A percentile compares a stretch with the other conserved stretches of the same genome.
Conservation (phyloP, 495 filamentous ascomycete genomes). For the Xylaria intraflava region DNA sequence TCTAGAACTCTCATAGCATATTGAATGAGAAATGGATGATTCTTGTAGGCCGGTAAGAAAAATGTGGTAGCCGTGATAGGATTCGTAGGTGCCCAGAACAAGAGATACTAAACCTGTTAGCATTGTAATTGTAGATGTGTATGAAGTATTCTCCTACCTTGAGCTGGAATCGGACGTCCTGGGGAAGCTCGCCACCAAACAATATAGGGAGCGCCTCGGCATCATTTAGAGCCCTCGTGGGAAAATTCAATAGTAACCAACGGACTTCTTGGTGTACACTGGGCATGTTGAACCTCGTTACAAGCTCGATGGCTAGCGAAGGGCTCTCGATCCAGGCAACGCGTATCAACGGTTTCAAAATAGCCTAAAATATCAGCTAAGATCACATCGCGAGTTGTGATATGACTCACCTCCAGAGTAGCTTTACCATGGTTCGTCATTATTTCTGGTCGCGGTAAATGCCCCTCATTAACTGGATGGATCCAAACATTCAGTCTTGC, state of each 20-base stretch:
- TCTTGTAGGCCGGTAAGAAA: constrained; percentile 88
- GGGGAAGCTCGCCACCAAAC: constrained; percentile 65
- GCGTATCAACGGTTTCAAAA: constrained; percentile 54
- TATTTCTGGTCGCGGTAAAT: constrained; percentile 23
- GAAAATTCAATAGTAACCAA: constrained; percentile 69
- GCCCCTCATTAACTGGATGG: constrained; percentile 63
- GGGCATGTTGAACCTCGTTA: constrained; percentile 67
- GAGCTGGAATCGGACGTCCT: constrained; percentile 74
- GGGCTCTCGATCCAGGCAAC: constrained; percentile 84
- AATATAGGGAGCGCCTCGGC: constrained; percentile 77
- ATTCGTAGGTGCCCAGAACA: constrained; percentile 93
- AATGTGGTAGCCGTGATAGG: constrained; percentile 88
- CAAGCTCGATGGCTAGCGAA: constrained; percentile 75
- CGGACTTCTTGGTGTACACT: constrained; percentile 69
- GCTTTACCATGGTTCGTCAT: constrained; percentile 29
- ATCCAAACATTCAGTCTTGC: constrained; percentile 84
- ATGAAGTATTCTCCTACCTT: constrained; percentile 52
- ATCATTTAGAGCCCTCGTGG: constrained; percentile 70
- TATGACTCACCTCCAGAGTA: constrained; percentile 44
- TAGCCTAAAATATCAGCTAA: constrained; percentile 32
- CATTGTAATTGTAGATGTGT: background rate
- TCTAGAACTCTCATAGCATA: constrained; percentile 96
- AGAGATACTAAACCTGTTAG: constrained; percentile 62
- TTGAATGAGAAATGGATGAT: constrained; percentile 89
- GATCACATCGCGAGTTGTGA: background rate